phyloP scores from a whole-genome alignment of 345 rosid species.

The Laguncularia racemosa region DNA sequence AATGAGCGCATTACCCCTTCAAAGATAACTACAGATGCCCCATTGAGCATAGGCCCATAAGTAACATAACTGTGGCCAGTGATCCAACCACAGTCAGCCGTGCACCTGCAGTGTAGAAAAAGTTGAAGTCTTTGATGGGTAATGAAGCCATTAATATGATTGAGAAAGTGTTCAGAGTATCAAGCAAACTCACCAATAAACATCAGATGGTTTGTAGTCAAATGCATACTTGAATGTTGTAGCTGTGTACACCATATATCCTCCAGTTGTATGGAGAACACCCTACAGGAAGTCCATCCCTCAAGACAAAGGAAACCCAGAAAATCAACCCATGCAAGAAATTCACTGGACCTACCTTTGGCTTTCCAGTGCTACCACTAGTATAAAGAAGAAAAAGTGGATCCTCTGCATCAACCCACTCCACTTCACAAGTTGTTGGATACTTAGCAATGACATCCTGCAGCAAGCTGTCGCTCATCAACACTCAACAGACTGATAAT shows the following conservation, averaged over 20 bases:
- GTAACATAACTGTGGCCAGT: conserved; percentile 99
- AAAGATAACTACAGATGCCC: conserved; percentile 64
- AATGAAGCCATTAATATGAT: no score
- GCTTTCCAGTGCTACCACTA: conserved; percentile 99
- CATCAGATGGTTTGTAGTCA: conserved; percentile 84
- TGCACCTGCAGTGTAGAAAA: conserved; percentile 52
- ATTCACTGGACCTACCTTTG: conserved; percentile 51
- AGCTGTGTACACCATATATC: conserved; percentile 4
- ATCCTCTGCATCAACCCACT: conserved; percentile 99
- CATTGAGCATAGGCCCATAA: conserved; percentile 97
- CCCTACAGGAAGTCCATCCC: conserved; percentile 1
- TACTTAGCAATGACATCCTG: conserved; percentile 80
- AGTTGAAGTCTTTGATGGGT: no score
- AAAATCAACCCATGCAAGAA: conserved; percentile 1
- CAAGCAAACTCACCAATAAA: conserved; percentile 59
- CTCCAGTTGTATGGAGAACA: conserved; percentile 5
- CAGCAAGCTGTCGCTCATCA: conserved; percentile 12
- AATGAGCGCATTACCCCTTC: conserved; percentile 72
- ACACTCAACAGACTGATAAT: not conserved
- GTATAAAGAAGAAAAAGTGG: conserved; percentile 91
- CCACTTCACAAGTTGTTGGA: conserved; percentile 77
- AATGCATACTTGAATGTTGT: conserved; percentile 13
- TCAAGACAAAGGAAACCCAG: conserved; percentile 3
- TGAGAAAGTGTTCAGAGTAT: no score
- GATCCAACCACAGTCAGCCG: conserved; percentile 99